These are phyloP conservation scores for Lachancea nothofagi DNA, from an alignment of 805 yeast species.

Conservation along the genomic window DNA sequence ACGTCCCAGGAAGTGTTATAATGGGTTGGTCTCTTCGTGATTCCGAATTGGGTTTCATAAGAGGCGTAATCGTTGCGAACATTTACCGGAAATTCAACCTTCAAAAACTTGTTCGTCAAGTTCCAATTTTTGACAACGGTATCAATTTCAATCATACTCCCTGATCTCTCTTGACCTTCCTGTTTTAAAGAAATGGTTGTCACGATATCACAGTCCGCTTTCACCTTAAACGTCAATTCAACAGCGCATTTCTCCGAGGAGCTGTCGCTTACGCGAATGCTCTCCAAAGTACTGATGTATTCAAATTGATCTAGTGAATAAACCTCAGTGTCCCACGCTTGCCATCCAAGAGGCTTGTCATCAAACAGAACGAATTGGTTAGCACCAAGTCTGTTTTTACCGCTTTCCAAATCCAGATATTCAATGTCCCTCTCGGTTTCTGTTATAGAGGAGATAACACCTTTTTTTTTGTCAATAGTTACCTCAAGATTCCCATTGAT, in stretches of 20 bases:
- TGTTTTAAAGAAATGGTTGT: constrained; percentile 62
- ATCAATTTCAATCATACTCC: constrained; percentile 43
- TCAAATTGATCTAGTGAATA: constrained; percentile 71
- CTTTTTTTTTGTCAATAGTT: constrained; percentile 48
- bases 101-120: constrained; percentile 79
- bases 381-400: constrained; percentile 58
- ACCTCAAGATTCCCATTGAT: constrained; percentile 60
- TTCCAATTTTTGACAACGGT: constrained; percentile 72
- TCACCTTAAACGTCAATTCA: constrained; percentile 54
- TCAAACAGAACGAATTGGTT: constrained; percentile 79
- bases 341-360: constrained; percentile 86
- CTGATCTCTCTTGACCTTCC: constrained; percentile 37
- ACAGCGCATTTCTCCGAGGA: constrained; percentile 57
- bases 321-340: constrained; percentile 97
- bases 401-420: constrained; percentile 53
- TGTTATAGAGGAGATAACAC: constrained; percentile 54
- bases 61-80: constrained; percentile 70
- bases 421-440: constrained; percentile 60
- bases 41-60: constrained; percentile 92
- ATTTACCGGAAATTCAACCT: constrained; percentile 92
- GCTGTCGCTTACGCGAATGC: constrained; percentile 34
- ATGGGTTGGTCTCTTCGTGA: constrained; percentile 89
- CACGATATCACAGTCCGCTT: constrained; percentile 51
- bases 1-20: constrained; percentile 94
- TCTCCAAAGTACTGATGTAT: constrained; percentile 37